phyloP scores from a whole-genome alignment of 805 yeast genomes.

The Kockiozyma suomiensis region DNA sequence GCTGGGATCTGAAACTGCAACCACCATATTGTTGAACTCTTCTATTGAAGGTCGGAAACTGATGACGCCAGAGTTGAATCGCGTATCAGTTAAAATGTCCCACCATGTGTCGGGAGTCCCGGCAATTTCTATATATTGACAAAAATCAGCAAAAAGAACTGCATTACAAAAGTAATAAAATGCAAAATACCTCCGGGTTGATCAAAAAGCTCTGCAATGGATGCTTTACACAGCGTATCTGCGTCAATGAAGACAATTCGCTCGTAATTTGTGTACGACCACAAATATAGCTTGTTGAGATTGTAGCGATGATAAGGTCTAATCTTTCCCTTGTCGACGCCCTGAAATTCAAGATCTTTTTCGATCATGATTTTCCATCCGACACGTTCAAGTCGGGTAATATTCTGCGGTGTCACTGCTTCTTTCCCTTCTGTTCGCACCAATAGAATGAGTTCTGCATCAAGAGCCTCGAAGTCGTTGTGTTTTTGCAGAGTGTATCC shows the following conservation, averaged over 20 bases:
- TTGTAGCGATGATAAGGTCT: constrained; percentile 36
- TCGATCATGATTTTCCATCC: constrained; percentile 37
- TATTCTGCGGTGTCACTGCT: constrained; percentile 36
- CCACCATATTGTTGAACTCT: constrained; percentile 35
- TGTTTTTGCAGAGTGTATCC: constrained; percentile 37
- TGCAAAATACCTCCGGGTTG: constrained; percentile 37
- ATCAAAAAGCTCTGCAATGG: constrained; percentile 36
- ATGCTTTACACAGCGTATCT: constrained; percentile 49
- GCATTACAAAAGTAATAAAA: too few species aligned
- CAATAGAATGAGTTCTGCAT: constrained; percentile 36
- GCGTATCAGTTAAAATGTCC: constrained; percentile 34
- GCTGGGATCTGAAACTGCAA: constrained; percentile 36
- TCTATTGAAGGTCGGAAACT: constrained; percentile 37
- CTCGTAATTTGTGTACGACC: constrained; percentile 51
- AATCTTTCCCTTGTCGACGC: constrained; percentile 34
- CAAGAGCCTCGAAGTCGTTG: constrained; percentile 37
- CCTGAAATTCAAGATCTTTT: constrained; percentile 37
- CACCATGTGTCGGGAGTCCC: constrained; percentile 39
- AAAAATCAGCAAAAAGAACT: neutral
- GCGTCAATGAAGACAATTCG: constrained; percentile 56
- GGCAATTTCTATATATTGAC: constrained; percentile 33
- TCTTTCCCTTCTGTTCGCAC: constrained; percentile 38
- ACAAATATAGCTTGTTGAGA: constrained; percentile 58
- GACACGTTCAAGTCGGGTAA: constrained; percentile 34
- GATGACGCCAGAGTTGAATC: constrained; percentile 37